Conservation (phyloP, 495 filamentous ascomycete genomes). For the Daldinia grandis region DNA sequence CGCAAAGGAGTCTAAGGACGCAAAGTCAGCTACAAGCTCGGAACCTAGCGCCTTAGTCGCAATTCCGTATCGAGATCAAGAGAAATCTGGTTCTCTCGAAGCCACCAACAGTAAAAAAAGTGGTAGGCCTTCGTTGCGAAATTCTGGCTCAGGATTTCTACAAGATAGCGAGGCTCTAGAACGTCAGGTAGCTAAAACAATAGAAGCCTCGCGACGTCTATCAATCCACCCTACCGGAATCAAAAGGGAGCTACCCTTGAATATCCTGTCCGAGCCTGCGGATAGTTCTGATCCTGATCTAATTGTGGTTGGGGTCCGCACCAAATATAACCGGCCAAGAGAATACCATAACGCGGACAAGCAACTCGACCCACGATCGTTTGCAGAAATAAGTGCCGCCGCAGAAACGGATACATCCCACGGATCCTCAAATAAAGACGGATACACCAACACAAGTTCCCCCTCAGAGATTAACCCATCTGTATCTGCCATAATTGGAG, state of each 20-base stretch:
- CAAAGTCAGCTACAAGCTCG: slow-evolving; percentile 3
- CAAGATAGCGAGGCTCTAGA: slow-evolving; percentile 17
- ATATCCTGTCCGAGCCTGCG: background rate
- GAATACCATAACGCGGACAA: background rate
- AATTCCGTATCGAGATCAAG: slow-evolving; percentile 23
- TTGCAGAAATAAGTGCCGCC: background rate
- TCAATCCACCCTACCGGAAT: background rate
- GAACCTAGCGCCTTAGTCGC: slow-evolving; percentile 23
- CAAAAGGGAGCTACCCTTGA: slow-evolving; percentile 8
- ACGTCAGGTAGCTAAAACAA: slow-evolving; percentile 1
- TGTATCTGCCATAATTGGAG: slow-evolving; percentile 24
- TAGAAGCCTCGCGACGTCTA: slow-evolving; percentile 14
- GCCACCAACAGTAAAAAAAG: slow-evolving; percentile 23
- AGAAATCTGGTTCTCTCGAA: slow-evolving; percentile 38
- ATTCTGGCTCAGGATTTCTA: slow-evolving; percentile 22
- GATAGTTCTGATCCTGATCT: slow-evolving; percentile 16
- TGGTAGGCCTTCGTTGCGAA: slow-evolving; percentile 23
- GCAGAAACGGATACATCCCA: background rate
- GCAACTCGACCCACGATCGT: background rate
- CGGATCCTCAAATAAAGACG: background rate
- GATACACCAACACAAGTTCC: background rate
- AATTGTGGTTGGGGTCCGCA: slow-evolving; percentile 15
- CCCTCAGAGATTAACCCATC: background rate
- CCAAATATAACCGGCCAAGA: background rate
- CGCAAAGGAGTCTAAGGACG: slow-evolving; percentile 19